Percentiles rank a stretch among this genome's conserved stretches.
Conservation (phyloP, 768 basidiomycete genomes). For the Hericium alpestre region DNA sequence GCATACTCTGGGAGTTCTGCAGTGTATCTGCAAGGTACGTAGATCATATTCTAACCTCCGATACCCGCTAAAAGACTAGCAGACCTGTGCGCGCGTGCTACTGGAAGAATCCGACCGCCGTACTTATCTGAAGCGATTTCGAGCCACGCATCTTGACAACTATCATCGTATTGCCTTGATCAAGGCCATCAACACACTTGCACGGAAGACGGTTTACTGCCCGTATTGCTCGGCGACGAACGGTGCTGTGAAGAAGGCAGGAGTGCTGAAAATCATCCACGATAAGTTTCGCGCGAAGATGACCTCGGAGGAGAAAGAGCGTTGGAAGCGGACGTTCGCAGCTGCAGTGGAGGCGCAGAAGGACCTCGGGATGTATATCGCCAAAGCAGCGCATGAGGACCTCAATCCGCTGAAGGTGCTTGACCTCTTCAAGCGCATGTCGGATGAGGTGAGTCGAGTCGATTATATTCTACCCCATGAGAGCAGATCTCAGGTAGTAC, state of each 20-base stretch:
- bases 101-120: constrained; percentile 83
- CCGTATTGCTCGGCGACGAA: constrained; percentile 90
- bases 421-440: constrained; percentile 85
- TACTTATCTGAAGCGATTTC: constrained; percentile 78
- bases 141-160: constrained; percentile 86
- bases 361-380: constrained; percentile 74
- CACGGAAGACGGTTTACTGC: constrained; percentile 86
- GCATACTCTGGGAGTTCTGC: constrained; percentile 85
- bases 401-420: constrained; percentile 89
- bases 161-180: constrained; percentile 73
- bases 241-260: constrained; percentile 92
- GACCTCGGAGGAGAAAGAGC: constrained; percentile 78
- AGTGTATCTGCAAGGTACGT: constrained; percentile 91
- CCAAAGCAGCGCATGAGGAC: constrained; percentile 85
- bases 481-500: not conserved
- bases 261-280: constrained; percentile 91
- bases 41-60: not conserved
- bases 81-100: constrained; percentile 89
- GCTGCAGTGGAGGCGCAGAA: constrained; percentile 79
- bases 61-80: constrained; percentile 1
- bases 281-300: constrained; percentile 96
- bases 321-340: constrained; percentile 73
- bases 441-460: constrained; percentile 61
- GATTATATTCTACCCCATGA: not conserved
- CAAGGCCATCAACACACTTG: constrained; percentile 77